These are phyloP conservation scores for Entomophthora muscae DNA, from an alignment of 371 early-diverging fungal genomes.

Conservation along the genomic window DNA sequence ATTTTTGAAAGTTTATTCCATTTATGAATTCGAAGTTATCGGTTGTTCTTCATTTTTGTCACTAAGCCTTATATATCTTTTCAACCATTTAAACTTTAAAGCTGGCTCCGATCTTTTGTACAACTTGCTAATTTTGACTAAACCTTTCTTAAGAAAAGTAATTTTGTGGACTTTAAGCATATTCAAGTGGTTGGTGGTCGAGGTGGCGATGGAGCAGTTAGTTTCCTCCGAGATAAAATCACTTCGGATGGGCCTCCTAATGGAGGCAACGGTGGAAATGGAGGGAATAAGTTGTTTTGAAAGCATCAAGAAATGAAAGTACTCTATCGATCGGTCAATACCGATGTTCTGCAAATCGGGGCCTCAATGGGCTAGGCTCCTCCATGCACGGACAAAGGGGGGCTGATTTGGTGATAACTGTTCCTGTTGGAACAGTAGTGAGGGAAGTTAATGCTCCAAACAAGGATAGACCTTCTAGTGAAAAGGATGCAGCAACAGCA, in stretches of 20 bases:
- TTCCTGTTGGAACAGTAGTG: constrained; percentile 86
- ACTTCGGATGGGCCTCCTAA: constrained; percentile 60
- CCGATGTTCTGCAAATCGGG: constrained; percentile 29
- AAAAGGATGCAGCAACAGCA: constrained; percentile 3
- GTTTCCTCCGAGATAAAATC: constrained; percentile 53
- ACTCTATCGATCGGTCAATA: constrained; percentile 48
- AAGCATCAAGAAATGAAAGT: constrained; percentile 52
- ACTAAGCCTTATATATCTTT: neutral
- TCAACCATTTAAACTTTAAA: neutral
- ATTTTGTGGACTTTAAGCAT: constrained; percentile 6
- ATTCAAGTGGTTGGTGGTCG: constrained; percentile 28
- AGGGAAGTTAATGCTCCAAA: constrained; percentile 35
- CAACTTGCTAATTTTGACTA: neutral
- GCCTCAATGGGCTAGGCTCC: constrained; percentile 55
- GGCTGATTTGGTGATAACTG: constrained; percentile 48
- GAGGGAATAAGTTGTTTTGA: constrained; percentile 62
- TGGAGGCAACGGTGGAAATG: constrained; percentile 85
- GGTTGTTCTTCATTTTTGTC: neutral
- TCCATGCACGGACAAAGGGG: constrained; percentile 67
- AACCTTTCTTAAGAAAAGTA: neutral
- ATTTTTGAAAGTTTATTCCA: neutral
- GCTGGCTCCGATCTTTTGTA: neutral
- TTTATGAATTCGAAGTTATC: neutral
- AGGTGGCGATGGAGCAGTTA: constrained; percentile 70
- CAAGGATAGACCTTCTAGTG: too few species aligned